Evolutionary conservation across 2,329 filamentous ascomycete species (phyloP).

Genomic region (Coniochaeta sp.): DNA sequence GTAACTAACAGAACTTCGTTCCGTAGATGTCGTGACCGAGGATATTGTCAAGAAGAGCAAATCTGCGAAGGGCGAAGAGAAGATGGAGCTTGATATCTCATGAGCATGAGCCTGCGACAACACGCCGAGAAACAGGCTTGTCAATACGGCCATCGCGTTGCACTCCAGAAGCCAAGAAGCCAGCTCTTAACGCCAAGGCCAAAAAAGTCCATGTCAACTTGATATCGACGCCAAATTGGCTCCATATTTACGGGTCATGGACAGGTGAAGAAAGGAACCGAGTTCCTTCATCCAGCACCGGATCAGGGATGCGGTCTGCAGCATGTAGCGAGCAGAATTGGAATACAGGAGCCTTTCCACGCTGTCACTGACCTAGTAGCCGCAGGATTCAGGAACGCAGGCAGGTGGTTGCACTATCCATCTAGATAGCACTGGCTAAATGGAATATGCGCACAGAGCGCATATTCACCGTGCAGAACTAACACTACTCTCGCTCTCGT

Average conservation of each 20-base stretch:
- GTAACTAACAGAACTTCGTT: neutral
- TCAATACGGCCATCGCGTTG: neutral
- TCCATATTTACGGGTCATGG: too few relatives aligned
- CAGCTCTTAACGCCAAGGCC: neutral
- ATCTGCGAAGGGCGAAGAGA: neutral
- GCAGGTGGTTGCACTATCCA: neutral
- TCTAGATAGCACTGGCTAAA: neutral
- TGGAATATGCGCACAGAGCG: neutral
- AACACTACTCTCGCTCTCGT: neutral
- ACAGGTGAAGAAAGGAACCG: too few relatives aligned
- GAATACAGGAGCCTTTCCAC: neutral
- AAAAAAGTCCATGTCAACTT: neutral
- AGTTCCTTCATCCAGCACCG: too few relatives aligned
- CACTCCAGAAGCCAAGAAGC: neutral
- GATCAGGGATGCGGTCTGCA: neutral
- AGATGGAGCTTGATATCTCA: slow-evolving; percentile 3
- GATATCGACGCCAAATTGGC: neutral
- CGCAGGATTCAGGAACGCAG: neutral
- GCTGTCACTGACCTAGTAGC: neutral
- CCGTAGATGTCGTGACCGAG: neutral
- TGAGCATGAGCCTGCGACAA: neutral
- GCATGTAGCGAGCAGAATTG: neutral
- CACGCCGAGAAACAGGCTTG: neutral
- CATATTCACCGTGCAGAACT: neutral
- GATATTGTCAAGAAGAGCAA: neutral